Evolutionary conservation across 192 early-diverging fungal species (phyloP).

Genomic region (Pilobolus umbonatus): DNA sequence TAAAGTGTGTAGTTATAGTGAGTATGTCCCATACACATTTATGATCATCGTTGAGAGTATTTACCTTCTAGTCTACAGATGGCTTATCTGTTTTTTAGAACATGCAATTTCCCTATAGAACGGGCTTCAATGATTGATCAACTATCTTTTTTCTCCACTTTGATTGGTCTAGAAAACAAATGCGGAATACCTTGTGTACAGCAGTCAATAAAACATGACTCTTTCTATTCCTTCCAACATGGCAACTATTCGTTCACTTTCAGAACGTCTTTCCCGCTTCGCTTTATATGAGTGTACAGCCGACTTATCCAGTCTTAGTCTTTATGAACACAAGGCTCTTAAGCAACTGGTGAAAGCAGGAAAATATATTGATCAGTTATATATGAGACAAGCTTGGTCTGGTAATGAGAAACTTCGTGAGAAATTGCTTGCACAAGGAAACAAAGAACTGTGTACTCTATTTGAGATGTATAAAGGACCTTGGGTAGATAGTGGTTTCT

Average conservation of each 20-base stretch:
- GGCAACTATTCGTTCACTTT: conserved; percentile 6
- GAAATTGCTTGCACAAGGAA: conserved; percentile 39
- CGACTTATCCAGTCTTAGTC: conserved; percentile 53
- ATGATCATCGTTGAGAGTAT: no score
- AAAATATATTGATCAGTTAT: conserved; percentile 55
- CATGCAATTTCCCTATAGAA: no score
- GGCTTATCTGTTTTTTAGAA: no score
- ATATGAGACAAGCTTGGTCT: conserved; percentile 63
- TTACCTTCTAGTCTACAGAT: no score
- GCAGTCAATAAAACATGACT: background rate
- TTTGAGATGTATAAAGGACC: conserved; percentile 67
- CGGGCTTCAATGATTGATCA: no score
- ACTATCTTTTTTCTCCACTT: no score
- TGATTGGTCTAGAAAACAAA: no score
- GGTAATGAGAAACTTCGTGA: conserved; percentile 50
- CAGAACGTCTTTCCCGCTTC: conserved; percentile 40
- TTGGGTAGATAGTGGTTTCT: conserved; percentile 41
- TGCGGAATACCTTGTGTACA: no score
- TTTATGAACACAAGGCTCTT: conserved; percentile 56
- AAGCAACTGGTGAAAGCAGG: conserved; percentile 57
- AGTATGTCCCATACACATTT: no score
- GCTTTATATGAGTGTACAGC: conserved; percentile 48
- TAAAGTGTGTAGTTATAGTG: no score
- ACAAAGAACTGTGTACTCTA: conserved; percentile 36
- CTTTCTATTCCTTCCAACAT: background rate